Evolutionary conservation across 306 rosid genomes (phyloP).

Genomic region (Pyrus bretschneideri): DNA sequence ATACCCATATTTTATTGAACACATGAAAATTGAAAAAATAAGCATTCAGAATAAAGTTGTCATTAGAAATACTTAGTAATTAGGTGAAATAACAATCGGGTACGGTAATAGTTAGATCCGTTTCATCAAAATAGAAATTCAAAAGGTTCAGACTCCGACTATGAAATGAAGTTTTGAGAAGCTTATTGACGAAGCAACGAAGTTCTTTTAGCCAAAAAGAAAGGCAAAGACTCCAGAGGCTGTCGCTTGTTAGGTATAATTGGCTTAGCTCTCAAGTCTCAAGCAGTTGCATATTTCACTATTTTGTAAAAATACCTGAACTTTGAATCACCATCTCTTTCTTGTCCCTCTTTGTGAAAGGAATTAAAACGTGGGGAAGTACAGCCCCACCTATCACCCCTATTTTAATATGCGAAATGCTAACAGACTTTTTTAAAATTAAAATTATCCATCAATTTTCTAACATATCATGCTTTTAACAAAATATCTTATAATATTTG

Average conservation of each 20-base stretch:
- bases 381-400: constrained; percentile 38
- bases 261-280: constrained; percentile 2
- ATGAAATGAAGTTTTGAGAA: neutral
- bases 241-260: neutral
- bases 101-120: neutral
- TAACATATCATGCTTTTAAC: no score
- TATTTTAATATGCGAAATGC: constrained; percentile 12
- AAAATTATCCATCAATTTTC: no score
- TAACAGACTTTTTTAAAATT: no score
- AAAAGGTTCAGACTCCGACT: neutral
- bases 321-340: neutral
- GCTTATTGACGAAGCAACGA: neutral
- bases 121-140: no score
- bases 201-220: neutral
- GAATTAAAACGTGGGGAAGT: constrained; percentile 25
- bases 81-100: neutral
- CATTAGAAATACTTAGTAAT: no score
- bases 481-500: no score
- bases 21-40: neutral
- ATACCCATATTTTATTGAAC: no score
- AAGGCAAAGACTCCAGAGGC: neutral
- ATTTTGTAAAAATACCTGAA: neutral
- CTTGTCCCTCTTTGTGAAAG: neutral
- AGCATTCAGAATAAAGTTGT: neutral
- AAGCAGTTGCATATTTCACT: neutral